A percentile compares a stretch with the other conserved stretches of the same genome.
Conservation (phyloP, 2,329 filamentous ascomycete genomes). For the Hypoxylon sp. region DNA sequence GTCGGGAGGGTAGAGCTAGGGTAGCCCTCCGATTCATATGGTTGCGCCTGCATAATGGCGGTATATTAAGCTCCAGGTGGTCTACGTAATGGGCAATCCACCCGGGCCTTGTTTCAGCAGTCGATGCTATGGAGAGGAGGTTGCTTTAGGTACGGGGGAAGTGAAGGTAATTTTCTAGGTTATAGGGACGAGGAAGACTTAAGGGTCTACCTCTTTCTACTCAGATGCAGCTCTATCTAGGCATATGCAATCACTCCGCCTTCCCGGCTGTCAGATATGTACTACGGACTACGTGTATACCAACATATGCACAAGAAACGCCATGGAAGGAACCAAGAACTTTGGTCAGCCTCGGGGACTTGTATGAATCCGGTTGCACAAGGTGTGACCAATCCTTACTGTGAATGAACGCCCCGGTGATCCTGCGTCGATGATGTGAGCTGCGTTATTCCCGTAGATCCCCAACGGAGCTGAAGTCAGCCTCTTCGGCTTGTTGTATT, state of each 20-base stretch:
- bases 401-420: conserved; percentile 13
- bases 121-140: neutral
- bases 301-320: conserved; percentile 2
- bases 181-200: neutral
- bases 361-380: conserved; percentile 21
- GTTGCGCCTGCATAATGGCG: conserved; percentile 6
- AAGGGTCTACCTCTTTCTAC: conserved; percentile 4
- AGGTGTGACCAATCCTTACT: conserved; percentile 16
- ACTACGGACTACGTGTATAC: conserved; percentile 6
- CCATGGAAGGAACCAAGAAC: neutral
- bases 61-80: conserved; percentile 4
- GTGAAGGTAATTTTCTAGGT: neutral
- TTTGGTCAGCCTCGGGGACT: conserved; percentile 25
- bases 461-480: conserved; percentile 17
- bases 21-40: conserved; percentile 14
- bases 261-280: neutral
- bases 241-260: conserved; percentile 2
- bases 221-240: neutral
- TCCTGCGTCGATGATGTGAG: conserved; percentile 20
- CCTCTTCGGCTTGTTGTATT: conserved; percentile 1
- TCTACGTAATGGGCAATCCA: neutral
- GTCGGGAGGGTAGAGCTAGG: neutral
- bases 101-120: neutral
- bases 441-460: conserved; percentile 10
- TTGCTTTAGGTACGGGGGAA: neutral